A percentile compares a stretch with the other conserved stretches of the same genome.
Evolutionary conservation across 805 yeast genomes (phyloP).

Genomic region (Candida oleophila): DNA sequence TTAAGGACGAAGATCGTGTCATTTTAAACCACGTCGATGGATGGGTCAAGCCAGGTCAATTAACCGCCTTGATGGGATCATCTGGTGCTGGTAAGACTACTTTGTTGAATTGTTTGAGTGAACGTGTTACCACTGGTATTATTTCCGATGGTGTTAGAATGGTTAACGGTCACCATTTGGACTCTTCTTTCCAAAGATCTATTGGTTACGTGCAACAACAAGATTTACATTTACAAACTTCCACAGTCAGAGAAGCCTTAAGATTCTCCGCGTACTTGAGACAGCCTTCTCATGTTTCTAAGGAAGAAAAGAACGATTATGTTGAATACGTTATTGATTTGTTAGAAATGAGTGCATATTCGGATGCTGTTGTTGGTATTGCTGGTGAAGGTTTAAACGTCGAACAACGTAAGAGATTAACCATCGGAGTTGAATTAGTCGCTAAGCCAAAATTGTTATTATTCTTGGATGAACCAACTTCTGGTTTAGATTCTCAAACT

Average conservation of each 20-base stretch:
- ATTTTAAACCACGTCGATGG: conserved; percentile 50
- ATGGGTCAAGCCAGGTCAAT: conserved; percentile 76
- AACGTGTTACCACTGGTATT: conserved; percentile 68
- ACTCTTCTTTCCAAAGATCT: conserved; percentile 67
- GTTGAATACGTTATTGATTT: conserved; percentile 67
- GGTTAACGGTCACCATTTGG: conserved; percentile 67
- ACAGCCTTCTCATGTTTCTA: conserved; percentile 59
- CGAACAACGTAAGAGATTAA: conserved; percentile 41
- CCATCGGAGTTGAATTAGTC: conserved; percentile 42
- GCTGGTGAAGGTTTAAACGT: conserved; percentile 60
- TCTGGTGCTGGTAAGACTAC: conserved; percentile 90
- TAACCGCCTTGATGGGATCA: conserved; percentile 82
- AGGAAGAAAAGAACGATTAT: conserved; percentile 59
- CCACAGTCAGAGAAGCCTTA: conserved; percentile 75
- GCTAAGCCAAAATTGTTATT: conserved; percentile 39
- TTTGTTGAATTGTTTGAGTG: conserved; percentile 67
- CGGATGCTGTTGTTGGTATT: conserved; percentile 79
- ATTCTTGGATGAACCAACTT: conserved; percentile 44
- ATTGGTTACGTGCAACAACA: conserved; percentile 84
- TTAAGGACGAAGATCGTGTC: conserved; percentile 34
- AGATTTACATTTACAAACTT: conserved; percentile 66
- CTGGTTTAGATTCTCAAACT: conserved; percentile 44
- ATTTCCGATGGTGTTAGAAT: conserved; percentile 61
- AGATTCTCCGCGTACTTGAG: conserved; percentile 70
- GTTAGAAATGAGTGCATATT: conserved; percentile 66